A percentile compares a stretch with the other conserved stretches of the same genome.
Evolutionary conservation across 2,329 filamentous ascomycete genomes (phyloP).

Genomic region (Hypoxylon sp.): DNA sequence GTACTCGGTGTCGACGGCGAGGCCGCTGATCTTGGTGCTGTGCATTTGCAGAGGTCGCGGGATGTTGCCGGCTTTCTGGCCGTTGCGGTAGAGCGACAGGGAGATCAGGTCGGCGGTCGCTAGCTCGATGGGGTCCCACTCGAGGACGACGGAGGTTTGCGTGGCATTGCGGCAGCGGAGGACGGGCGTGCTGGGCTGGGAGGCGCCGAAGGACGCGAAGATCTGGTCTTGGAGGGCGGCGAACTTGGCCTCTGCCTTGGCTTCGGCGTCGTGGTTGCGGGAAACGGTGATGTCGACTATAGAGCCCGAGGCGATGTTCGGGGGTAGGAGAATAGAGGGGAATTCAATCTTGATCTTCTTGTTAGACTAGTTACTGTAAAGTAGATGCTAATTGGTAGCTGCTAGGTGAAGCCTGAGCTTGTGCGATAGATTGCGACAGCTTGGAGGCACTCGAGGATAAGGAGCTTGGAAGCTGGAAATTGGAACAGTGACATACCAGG

Average conservation of each 20-base stretch:
- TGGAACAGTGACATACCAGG: slow-evolving; percentile 73
- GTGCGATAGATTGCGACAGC: slow-evolving; percentile 44
- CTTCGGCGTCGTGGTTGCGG: slow-evolving; percentile 86
- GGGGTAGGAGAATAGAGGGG: slow-evolving; percentile 94
- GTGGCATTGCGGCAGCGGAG: slow-evolving; percentile 97
- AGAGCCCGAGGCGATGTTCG: slow-evolving; percentile 93
- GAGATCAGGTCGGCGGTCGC: slow-evolving; percentile 93
- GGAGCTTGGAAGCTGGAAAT: slow-evolving; percentile 8
- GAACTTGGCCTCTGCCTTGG: slow-evolving; percentile 81
- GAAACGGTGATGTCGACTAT: slow-evolving; percentile 98
- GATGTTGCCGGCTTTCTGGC: slow-evolving; percentile 95
- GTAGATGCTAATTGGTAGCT: slow-evolving; percentile 11
- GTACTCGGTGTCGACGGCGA: slow-evolving; percentile 97
- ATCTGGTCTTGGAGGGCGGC: slow-evolving; percentile 89
- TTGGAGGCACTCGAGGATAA: neutral
- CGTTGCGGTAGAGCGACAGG: slow-evolving; percentile 93
- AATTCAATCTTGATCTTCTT: slow-evolving; percentile 85
- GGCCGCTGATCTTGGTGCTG: slow-evolving; percentile 95
- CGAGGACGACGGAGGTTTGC: slow-evolving; percentile 97
- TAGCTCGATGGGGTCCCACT: slow-evolving; percentile 96
- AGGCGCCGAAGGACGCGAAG: slow-evolving; percentile 85
- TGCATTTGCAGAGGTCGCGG: slow-evolving; percentile 88
- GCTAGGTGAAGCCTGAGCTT: slow-evolving; percentile 10
- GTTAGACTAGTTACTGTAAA: slow-evolving; percentile 42
- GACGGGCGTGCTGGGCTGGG: slow-evolving; percentile 80